Evolutionary conservation across 768 basidiomycete species (phyloP).

Genomic region (Suillus subalutaceus): DNA sequence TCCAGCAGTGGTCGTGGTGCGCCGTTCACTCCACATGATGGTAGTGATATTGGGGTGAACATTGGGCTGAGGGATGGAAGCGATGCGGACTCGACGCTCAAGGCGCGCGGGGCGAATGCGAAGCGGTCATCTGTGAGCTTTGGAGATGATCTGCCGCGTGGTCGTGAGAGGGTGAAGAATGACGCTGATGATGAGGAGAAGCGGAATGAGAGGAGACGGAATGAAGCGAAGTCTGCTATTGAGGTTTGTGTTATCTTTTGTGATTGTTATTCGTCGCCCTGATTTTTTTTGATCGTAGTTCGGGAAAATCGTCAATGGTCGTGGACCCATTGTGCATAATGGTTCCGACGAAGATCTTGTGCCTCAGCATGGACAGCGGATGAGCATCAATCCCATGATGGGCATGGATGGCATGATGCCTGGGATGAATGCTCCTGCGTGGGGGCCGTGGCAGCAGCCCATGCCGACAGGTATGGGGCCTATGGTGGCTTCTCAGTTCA

Average conservation of each 20-base stretch:
- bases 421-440: slow-evolving; percentile 39
- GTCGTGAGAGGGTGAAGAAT: slow-evolving; percentile 34
- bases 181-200: slow-evolving; percentile 48
- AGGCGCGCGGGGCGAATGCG: slow-evolving; percentile 36
- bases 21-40: slow-evolving; percentile 79
- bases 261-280: slow-evolving; percentile 11
- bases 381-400: slow-evolving; percentile 39
- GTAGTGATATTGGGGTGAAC: slow-evolving; percentile 56
- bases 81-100: slow-evolving; percentile 32
- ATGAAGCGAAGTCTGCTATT: slow-evolving; percentile 85
- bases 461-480: slow-evolving; percentile 26
- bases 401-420: slow-evolving; percentile 33
- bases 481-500: slow-evolving; percentile 44
- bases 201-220: slow-evolving; percentile 73
- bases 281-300: slow-evolving; percentile 50
- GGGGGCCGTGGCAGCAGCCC: slow-evolving; percentile 29
- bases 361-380: slow-evolving; percentile 26
- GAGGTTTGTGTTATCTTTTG: slow-evolving; percentile 57
- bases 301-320: slow-evolving; percentile 86
- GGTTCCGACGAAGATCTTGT: slow-evolving; percentile 46
- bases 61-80: slow-evolving; percentile 22
- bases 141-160: slow-evolving; percentile 48
- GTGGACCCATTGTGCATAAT: slow-evolving; percentile 59
- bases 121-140: slow-evolving; percentile 73
- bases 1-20: slow-evolving; percentile 72